Percentiles rank a stretch among this genome's conserved stretches.
Conservation (phyloP, 306 rosid genomes). For the Pyrus betulifolia region DNA sequence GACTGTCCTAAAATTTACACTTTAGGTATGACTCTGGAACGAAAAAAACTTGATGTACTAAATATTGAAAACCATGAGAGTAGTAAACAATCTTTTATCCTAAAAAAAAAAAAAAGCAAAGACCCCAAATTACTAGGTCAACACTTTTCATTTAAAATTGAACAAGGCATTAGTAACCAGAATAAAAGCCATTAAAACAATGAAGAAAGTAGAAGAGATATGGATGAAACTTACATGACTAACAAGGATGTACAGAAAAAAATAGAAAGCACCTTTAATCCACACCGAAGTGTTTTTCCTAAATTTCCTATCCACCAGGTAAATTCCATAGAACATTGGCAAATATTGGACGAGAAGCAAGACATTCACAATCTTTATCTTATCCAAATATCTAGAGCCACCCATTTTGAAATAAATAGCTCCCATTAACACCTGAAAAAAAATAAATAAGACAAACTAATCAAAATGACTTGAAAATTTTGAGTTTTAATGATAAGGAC, state of each 20-base stretch:
- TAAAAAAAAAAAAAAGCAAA: too few species aligned
- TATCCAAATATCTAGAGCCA: background rate
- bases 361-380: background rate
- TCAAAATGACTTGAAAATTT: background rate
- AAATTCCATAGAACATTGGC: conserved; percentile 11
- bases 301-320: background rate
- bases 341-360: conserved; percentile 9
- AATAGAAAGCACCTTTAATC: conserved; percentile 12
- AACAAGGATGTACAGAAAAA: conserved; percentile 17
- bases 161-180: background rate
- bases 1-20: too few species aligned
- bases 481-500: background rate
- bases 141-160: too few species aligned
- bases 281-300: background rate
- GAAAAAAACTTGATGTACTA: too few species aligned
- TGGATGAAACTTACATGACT: conserved; percentile 12
- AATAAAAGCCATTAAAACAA: background rate
- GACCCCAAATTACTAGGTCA: too few species aligned
- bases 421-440: background rate
- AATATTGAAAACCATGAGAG: too few species aligned
- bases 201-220: background rate
- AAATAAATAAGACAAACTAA: background rate
- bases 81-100: too few species aligned
- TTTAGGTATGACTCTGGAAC: too few species aligned
- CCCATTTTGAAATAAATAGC: background rate